Base-by-base conservation (phyloP, 495 filamentous ascomycete species). In the Penicillium cataractarum region DNA sequence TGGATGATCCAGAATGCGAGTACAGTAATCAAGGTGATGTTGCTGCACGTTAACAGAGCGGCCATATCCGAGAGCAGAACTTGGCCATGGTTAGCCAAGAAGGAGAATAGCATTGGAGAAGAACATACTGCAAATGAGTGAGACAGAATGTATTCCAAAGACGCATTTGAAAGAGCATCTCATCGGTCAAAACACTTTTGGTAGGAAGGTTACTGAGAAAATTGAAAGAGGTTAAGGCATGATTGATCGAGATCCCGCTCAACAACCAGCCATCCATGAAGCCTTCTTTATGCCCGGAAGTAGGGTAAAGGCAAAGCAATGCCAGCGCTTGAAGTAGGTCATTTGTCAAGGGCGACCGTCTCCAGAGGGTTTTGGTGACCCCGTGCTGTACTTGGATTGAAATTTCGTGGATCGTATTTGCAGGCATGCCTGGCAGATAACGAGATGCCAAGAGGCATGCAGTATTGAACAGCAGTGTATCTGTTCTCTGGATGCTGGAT, bases 241-340 rank as follows among this genome's bases (percentile, higher is more conserved):
- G 76, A 57, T 79, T 75, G 61, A 79, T 75, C 26, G 75, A 75
- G 63, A 75, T 74, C 67, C 75, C 75, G 65, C 76, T 79, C 69
- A 79, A 58, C 33, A 79, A 68, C 76, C 76, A 79, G 68, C 74
- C 75, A 50, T 79, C 76, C 63, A 79, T 75, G 29, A 72, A 72
- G 6, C 69, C 64, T 33, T 75, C 75, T 56, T 74, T 76, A 22
- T 77, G 74, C 8, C 74, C 70, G 6, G 74, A 71, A 22, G 72
- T 69, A 31, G 73, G 70, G 60, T 75, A 79, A 21, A 79, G 68
- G 66, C 75, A 76, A 24, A 79, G 71, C 29, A 79, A 62, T 13
- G 71, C 69, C 21, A 79, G 57, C 4, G 75, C 76, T 58, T 79
- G 76, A 15, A 79, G 71, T 37, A 71, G 58, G 54, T 79, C 76